Conservation (phyloP, 352 stramenopile species). For the Phytophthora capsici region DNA sequence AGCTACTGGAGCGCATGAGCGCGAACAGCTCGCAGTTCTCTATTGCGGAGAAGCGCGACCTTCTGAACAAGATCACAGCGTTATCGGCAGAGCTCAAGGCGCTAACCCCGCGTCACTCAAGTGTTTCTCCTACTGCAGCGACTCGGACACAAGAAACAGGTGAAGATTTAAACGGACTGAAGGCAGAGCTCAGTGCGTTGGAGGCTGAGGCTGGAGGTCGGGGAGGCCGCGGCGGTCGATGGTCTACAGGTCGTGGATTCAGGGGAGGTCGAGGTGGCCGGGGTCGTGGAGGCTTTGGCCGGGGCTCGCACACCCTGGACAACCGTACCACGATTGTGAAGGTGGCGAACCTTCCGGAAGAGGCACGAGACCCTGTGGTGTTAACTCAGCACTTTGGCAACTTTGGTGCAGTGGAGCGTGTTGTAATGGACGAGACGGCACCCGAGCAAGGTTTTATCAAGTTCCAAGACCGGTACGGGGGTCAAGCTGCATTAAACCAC, state of each 20-base stretch:
- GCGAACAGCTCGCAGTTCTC: slow-evolving; percentile 76
- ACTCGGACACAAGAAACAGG: slow-evolving; percentile 10
- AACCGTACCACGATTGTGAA: slow-evolving; percentile 89
- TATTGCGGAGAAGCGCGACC: slow-evolving; percentile 70
- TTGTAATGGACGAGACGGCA: slow-evolving; percentile 63
- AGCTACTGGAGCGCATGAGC: slow-evolving; percentile 84
- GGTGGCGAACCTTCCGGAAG: slow-evolving; percentile 76
- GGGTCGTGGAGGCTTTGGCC: slow-evolving; percentile 49
- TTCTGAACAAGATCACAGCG: slow-evolving; percentile 86
- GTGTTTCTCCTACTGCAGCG: slow-evolving; percentile 25
- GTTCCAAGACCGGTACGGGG: slow-evolving; percentile 82
- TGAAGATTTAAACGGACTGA: slow-evolving; percentile 51
- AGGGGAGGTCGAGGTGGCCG: slow-evolving; percentile 60
- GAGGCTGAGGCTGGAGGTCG: slow-evolving; percentile 53
- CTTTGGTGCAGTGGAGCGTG: slow-evolving; percentile 81
- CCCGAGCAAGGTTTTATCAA: slow-evolving; percentile 76
- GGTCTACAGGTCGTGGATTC: slow-evolving; percentile 51
- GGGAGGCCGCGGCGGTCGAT: slow-evolving; percentile 47
- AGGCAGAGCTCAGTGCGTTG: slow-evolving; percentile 72
- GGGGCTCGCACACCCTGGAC: slow-evolving; percentile 73
- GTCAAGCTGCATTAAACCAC: slow-evolving; percentile 69
- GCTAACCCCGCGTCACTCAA: slow-evolving; percentile 46
- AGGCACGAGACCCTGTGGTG: slow-evolving; percentile 75
- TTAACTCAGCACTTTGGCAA: slow-evolving; percentile 88
- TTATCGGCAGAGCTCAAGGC: slow-evolving; percentile 76